Conservation (phyloP, 352 stramenopile genomes). For the Pythium sukuiense region DNA sequence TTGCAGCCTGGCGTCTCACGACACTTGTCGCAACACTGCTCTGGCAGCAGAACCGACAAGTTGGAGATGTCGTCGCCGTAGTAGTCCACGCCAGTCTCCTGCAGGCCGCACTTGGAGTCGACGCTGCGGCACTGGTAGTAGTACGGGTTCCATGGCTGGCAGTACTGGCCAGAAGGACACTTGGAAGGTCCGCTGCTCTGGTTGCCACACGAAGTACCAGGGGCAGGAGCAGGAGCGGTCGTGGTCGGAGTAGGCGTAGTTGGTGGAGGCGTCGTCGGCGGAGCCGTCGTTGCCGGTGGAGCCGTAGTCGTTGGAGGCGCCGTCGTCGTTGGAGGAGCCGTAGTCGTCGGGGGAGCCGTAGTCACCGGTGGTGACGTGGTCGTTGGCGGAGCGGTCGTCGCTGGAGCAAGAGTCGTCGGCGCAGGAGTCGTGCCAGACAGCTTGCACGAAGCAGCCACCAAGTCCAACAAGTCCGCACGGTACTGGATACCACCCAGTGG, state of each 20-base stretch:
- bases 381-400: slow-evolving; percentile 2
- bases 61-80: slow-evolving; percentile 23
- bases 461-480: slow-evolving; percentile 15
- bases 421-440: slow-evolving; percentile 3
- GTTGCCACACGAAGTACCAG: slow-evolving; percentile 14
- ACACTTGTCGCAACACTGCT: slow-evolving; percentile 28
- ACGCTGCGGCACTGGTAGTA: slow-evolving; percentile 47
- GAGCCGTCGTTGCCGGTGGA: background rate
- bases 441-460: slow-evolving; percentile 11
- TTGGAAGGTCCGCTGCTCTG: background rate
- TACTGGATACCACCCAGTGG: slow-evolving; percentile 24
- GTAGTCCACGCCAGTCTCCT: slow-evolving; percentile 19
- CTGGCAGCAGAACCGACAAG: slow-evolving; percentile 15
- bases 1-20: slow-evolving; percentile 17
- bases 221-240: slow-evolving; percentile 1
- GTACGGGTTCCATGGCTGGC: slow-evolving; percentile 46
- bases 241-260: slow-evolving; percentile 2
- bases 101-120: slow-evolving; percentile 15
- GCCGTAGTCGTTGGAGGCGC: background rate
- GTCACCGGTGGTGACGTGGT: background rate
- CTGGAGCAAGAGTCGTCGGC: slow-evolving; percentile 7
- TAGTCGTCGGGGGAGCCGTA: slow-evolving; percentile 1
- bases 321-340: background rate
- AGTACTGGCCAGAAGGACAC: slow-evolving; percentile 32
- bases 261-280: background rate